Evolutionary conservation across 192 early-diverging fungal species (phyloP), one percentile per base, ranked within the genome.

Genomic region (Coemansia sp.): DNA sequence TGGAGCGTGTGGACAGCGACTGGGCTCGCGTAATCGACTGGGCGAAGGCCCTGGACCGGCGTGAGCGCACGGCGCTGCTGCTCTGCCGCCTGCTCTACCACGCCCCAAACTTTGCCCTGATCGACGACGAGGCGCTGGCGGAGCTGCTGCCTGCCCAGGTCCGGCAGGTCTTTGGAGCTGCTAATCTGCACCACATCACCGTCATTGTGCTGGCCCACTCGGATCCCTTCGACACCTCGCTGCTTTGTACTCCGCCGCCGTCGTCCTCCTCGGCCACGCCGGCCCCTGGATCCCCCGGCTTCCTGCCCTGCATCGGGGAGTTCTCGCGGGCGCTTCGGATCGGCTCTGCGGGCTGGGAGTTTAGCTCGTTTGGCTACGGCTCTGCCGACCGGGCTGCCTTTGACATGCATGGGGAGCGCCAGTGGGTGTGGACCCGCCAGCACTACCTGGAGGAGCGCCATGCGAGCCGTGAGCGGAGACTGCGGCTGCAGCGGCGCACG

Each of bases 11-110:
- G 8, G 62, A 11, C 44, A 58, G 64, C 36, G 65, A 75, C 62
- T 75, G 72, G 72, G 72, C 61, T 20, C 40, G 46, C 11, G 61
- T 53, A 1, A 49, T 68, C 14, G 72, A 75, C 40, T 75, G 72
- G 72, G 36, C 57, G 11, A 75, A 69, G 40, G 49, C 56, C 7
- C 62, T 75, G 11, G 59, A 54, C 6, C 45, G 56, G 14, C 52
- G 51, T 15, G 72, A 64, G 42, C 66, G 63, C 44, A 45, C 54
- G 2, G 61, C 65, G 1, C 56, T 75, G 44, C 58, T 62, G 0
- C 39, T 75, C 0, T 63, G 61, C 20, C 72, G 72, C 6, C 18
- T 69, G 43, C 30, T 75, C 11, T 75, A 75, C 30, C 66, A 69
- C 10, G 49, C 57, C 14, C 72, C 72, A 12, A 21, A 32, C 10